phyloP scores from a whole-genome alignment of 768 basidiomycete species.

The Termitomyces sp. region DNA sequence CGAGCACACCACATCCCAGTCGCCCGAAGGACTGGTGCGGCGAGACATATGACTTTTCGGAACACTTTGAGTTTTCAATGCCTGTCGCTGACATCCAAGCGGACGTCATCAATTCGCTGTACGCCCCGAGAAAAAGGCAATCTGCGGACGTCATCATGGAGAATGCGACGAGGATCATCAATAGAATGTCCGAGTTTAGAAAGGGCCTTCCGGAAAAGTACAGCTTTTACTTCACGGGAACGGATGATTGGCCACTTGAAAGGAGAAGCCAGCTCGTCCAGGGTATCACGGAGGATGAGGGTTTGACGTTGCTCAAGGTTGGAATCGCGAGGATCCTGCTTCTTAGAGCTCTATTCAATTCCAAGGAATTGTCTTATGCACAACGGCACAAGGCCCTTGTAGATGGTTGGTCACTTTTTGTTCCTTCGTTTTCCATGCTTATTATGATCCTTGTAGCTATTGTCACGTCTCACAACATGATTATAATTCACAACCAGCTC shows the following conservation, averaged over 20 bases:
- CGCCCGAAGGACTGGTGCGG: conserved; percentile 34
- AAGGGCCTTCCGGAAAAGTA: conserved; percentile 67
- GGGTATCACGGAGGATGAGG: conserved; percentile 74
- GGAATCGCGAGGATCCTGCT: conserved; percentile 77
- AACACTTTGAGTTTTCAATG: conserved; percentile 73
- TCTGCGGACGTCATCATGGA: conserved; percentile 65
- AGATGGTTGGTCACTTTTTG: conserved; percentile 50
- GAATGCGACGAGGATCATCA: conserved; percentile 74
- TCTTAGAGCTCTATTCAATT: conserved; percentile 73
- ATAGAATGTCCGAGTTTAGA: conserved; percentile 67
- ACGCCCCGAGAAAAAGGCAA: conserved; percentile 68
- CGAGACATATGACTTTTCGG: conserved; percentile 49
- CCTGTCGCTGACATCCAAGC: conserved; percentile 82
- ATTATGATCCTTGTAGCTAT: conserved; percentile 44
- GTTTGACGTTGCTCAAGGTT: conserved; percentile 76
- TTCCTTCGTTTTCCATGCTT: neutral
- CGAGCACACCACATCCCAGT: conserved; percentile 70
- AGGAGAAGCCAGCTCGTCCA: conserved; percentile 60
- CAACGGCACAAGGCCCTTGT: conserved; percentile 66
- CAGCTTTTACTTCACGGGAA: conserved; percentile 71
- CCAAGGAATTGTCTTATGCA: conserved; percentile 60
- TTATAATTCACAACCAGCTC: conserved; percentile 77
- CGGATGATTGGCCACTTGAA: conserved; percentile 67
- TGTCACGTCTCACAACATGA: conserved; percentile 82
- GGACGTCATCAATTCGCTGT: conserved; percentile 83